Evolutionary conservation across 169 alveolate genomes (phyloP), one percentile per base, ranked within the genome.

Genomic region (Eimeria sp.): DNA sequence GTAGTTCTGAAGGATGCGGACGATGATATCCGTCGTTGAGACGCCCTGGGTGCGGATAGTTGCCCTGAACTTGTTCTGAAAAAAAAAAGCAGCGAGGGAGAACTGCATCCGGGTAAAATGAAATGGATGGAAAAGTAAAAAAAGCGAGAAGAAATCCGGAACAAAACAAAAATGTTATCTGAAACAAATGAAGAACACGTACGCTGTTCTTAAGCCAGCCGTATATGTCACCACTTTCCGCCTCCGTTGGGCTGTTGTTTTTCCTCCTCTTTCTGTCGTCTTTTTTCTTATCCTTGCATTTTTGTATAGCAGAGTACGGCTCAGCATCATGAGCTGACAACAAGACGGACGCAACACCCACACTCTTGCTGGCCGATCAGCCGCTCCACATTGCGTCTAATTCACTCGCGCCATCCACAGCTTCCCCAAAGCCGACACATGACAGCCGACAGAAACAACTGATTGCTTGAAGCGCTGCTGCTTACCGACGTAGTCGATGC

Each of bases 11-110:
- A 99, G 97, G 61, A 99, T 99, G 80, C 99, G 97, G 54, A 98
- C 98, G 54, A 99, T 98, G 67, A 99, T 82, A 92, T 99, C 99
- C 34, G 99, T 98, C 61, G 99, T 99, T n/a, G 99, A 99, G 18
- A 99, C 99, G 2, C 99, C 99, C 70, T 97, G 99, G 34, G 99
- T 99, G 87, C 99, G 97, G 80, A 97, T 97, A 7, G 99, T 99
- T 18, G 99, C 99, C 97, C 97, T 98, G 95, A 99, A 99, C 78
- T 98, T 98, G 54, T 99, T 99, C 98, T 89, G 63, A 49, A 54
- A 14, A 25, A 27, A 49, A 13, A 22, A 43, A 40, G n/a, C 61
- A 14, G 61, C 61, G 61, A 54, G 61, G 10, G 61, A 54, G 10
- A 14, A 54, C 61, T 7, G 0, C 20, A 0, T 54, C 30, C 7